Evolutionary conservation across 2,329 filamentous ascomycete genomes (phyloP), one percentile per base, ranked within the genome.

Genomic region (Venturia pyrina): DNA sequence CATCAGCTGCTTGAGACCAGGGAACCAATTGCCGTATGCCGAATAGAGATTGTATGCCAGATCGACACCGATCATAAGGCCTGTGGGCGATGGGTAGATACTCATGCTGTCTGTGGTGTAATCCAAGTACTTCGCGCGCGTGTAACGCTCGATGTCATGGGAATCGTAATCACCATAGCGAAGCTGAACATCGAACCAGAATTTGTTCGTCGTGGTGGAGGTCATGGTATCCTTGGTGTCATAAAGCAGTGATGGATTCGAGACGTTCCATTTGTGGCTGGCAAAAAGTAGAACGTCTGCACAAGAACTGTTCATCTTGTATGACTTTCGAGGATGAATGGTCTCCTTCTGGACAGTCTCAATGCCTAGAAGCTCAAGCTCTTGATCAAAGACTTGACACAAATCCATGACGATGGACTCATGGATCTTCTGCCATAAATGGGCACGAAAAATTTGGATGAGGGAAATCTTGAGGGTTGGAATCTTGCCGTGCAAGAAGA

Each of bases 271-370:
- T 77, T 98, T 99, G 80, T 98, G 95, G 69, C 90, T 96, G 46
- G 95, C 93, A 74, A 99, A 99, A 11, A 99, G 85, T 65, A 98
- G 83, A 69, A 99, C 97, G 76, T 99, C 95, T 5, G 96, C 95
- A 73, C 95, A 98, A 66, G 93, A 98, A 73, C 93, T 97, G 82
- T 99, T 99, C 95, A 99, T 99, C 86, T 99, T 99, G 86, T 99
- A 99, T 5, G 92, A 97, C 79, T 99, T 99, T 85, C 95, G 86
- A 64, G 95, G 95, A 81, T 99, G 95, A 67, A 99, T 99, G 0
- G 95, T 98, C 80, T 99, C 95, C 78, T 99, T 99, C 75, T 99
- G 95, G 5, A 98, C 95, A 1, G 92, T 96, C 78, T 99, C 95
- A 67, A 99, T 97, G 44, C 93, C 93, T 4, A 99, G 82, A 41